A percentile compares a stretch with the other conserved stretches of the same genome.
These are phyloP conservation scores for Xylariaceae sp. DNA, from an alignment of 2,329 filamentous ascomycete genomes.

Conservation along the genomic window DNA sequence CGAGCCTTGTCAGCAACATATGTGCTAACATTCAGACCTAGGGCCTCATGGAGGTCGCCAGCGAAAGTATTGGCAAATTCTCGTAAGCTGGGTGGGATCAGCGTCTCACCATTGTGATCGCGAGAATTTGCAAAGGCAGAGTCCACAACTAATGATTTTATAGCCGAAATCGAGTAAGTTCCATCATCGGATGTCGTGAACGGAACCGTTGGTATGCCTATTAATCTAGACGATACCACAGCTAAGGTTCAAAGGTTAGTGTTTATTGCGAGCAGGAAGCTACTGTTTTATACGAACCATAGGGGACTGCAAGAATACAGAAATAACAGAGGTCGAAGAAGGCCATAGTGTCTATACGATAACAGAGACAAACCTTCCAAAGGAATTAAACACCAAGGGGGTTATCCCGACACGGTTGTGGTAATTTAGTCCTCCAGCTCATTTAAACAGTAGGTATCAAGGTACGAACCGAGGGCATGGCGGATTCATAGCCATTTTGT, in stretches of 20 bases:
- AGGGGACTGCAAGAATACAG: slow-evolving; percentile 16
- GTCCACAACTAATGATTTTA: slow-evolving; percentile 52
- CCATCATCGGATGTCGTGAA: slow-evolving; percentile 36
- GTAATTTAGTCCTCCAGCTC: too few relatives aligned
- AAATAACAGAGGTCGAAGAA: slow-evolving; percentile 11
- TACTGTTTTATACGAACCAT: slow-evolving; percentile 28
- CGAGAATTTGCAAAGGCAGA: slow-evolving; percentile 45
- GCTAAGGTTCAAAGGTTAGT: slow-evolving; percentile 24
- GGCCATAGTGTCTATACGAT: slow-evolving; percentile 16
- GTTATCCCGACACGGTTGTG: too few relatives aligned
- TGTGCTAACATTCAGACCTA: slow-evolving; percentile 41
- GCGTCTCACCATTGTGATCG: slow-evolving; percentile 53
- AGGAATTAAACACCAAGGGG: too few relatives aligned
- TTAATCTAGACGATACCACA: slow-evolving; percentile 29
- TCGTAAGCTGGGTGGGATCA: slow-evolving; percentile 56
- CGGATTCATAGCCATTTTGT: neutral
- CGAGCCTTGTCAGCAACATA: slow-evolving; percentile 29
- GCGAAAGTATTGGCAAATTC: slow-evolving; percentile 56
- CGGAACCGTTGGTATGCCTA: slow-evolving; percentile 45
- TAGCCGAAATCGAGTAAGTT: slow-evolving; percentile 36
- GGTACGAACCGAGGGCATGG: too few relatives aligned
- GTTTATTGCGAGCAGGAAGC: neutral
- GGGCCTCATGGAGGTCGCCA: slow-evolving; percentile 38
- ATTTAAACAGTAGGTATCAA: too few relatives aligned
- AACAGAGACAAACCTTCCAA: neutral